phyloP scores from a whole-genome alignment of 2,329 filamentous ascomycete genomes.

The Colletotrichum aenigma region DNA sequence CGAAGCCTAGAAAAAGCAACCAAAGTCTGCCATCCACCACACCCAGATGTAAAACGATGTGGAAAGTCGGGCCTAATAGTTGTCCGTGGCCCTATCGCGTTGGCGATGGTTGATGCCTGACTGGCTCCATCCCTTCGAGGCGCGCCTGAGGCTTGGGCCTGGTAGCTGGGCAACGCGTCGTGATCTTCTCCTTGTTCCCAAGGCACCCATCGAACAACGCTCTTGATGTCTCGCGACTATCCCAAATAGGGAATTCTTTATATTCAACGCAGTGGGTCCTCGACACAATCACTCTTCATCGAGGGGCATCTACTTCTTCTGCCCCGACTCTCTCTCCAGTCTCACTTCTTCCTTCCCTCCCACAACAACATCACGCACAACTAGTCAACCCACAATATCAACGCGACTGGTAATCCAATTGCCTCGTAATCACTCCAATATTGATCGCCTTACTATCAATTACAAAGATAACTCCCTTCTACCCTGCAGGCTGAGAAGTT shows the following conservation, averaged over 20 bases:
- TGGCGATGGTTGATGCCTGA: not conserved
- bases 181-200: not conserved
- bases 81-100: not conserved
- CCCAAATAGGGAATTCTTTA: not conserved
- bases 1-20: not conserved
- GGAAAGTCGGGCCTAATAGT: not conserved
- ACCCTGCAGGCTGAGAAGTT: not conserved
- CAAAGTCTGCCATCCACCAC: not conserved
- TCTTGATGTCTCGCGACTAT: not conserved
- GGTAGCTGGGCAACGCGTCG: not conserved
- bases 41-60: not conserved
- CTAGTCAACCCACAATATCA: not conserved
- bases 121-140: not conserved
- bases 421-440: not conserved
- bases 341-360: not conserved
- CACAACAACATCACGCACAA: not conserved
- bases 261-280: not conserved
- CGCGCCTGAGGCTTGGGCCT: not conserved
- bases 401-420: not conserved
- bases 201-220: not conserved
- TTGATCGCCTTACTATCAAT: not conserved
- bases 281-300: not conserved
- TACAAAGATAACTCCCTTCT: not conserved
- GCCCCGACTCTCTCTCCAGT: not conserved
- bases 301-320: not conserved